Conservation (phyloP, 2,329 filamentous ascomycete genomes). For the Juglanconis oblonga region DNA sequence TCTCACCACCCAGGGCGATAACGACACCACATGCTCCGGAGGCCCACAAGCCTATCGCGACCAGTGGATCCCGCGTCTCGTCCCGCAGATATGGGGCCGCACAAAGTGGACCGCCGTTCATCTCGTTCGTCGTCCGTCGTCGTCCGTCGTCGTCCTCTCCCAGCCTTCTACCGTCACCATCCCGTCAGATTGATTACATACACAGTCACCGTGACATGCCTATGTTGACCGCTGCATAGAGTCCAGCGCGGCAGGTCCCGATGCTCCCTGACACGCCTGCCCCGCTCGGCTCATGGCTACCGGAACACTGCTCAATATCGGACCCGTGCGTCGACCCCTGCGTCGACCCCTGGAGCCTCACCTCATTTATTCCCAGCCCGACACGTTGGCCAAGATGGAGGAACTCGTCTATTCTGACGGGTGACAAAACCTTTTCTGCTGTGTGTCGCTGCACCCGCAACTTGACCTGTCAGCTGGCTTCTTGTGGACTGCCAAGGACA, state of each 20-base stretch:
- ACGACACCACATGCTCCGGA: too few species aligned
- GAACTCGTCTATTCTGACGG: not conserved
- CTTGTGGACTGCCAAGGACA: too few species aligned
- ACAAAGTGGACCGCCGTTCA: not conserved
- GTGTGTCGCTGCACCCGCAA: not conserved
- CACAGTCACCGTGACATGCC: not conserved
- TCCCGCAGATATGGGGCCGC: conserved; percentile 13
- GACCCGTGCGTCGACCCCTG: not conserved
- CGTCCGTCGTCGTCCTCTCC: too few species aligned
- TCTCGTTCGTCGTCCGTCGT: not conserved
- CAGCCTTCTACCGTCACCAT: not conserved
- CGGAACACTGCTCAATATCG: conserved; percentile 1
- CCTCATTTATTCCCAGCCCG: not conserved
- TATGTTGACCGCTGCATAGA: not conserved
- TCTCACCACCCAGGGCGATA: too few species aligned
- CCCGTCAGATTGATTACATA: not conserved
- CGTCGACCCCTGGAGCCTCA: not conserved
- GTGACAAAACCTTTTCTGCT: not conserved
- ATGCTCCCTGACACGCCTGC: not conserved
- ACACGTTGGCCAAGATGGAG: not conserved
- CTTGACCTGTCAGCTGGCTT: not conserved
- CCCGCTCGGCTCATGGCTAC: conserved; percentile 9
- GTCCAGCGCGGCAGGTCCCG: not conserved
- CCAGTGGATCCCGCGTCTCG: conserved; percentile 8
- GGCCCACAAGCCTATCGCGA: not conserved